Percentiles rank a stretch among this genome's conserved stretches.
These are phyloP conservation scores for Boletus rubropictus DNA, from an alignment of 768 basidiomycete species.

Conservation along the genomic window DNA sequence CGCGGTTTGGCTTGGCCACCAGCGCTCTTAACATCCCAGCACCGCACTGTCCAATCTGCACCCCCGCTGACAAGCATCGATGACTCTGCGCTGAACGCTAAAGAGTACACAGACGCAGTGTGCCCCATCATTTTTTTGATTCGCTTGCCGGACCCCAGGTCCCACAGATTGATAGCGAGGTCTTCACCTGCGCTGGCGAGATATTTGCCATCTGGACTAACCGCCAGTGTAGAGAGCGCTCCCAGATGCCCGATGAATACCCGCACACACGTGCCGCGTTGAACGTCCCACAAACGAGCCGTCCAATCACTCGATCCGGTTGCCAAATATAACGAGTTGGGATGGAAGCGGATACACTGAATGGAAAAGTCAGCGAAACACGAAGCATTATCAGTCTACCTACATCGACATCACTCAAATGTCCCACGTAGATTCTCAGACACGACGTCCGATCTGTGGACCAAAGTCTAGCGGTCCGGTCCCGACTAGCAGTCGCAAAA, in stretches of 20 bases:
- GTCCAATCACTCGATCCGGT: constrained; percentile 97
- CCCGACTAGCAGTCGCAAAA: constrained; percentile 92
- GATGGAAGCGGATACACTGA: constrained; percentile 93
- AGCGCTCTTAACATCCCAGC: constrained; percentile 88
- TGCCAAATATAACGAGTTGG: constrained; percentile 94
- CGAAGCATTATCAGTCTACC: constrained; percentile 30
- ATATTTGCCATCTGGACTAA: constrained; percentile 92
- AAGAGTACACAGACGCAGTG: constrained; percentile 79
- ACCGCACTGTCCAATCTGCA: constrained; percentile 95
- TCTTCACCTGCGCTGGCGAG: constrained; percentile 92
- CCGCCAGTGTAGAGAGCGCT: constrained; percentile 74
- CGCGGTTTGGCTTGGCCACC: constrained; percentile 61
- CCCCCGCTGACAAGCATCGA: constrained; percentile 85
- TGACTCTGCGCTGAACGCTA: constrained; percentile 90
- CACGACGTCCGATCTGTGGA: constrained; percentile 86
- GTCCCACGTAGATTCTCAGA: constrained; percentile 89
- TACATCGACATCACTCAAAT: constrained; percentile 95
- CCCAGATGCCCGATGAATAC: constrained; percentile 96
- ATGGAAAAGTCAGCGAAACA: constrained; percentile 2
- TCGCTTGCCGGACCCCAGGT: constrained; percentile 87
- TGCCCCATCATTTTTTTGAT: constrained; percentile 98
- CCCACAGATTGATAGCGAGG: constrained; percentile 92
- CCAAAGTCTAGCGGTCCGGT: constrained; percentile 94
- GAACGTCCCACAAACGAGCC: constrained; percentile 97
- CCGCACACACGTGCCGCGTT: constrained; percentile 86